Evolutionary conservation across 306 rosid genomes (phyloP).

Genomic region (Gastrolobium bilobum): DNA sequence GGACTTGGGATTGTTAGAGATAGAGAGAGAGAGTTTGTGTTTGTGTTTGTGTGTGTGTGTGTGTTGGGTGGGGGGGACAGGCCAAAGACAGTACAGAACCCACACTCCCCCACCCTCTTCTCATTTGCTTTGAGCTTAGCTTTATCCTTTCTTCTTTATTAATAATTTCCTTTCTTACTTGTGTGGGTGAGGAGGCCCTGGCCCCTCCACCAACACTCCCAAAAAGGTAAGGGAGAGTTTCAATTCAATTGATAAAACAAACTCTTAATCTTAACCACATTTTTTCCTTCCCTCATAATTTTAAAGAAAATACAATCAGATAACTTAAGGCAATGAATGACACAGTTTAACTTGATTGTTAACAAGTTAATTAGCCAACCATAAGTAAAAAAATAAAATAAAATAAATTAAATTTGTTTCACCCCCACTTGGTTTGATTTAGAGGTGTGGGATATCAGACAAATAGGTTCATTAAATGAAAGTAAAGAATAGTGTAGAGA

Average conservation of each 20-base stretch:
- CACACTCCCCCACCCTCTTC: constrained; percentile 63
- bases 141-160: constrained; percentile 53
- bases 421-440: neutral
- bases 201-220: constrained; percentile 78
- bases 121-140: constrained; percentile 58
- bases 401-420: too few relatives aligned
- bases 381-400: neutral
- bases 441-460: neutral
- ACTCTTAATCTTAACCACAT: neutral
- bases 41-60: constrained; percentile 64
- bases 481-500: neutral
- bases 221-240: constrained; percentile 27
- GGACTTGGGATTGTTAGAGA: constrained; percentile 58
- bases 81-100: constrained; percentile 81
- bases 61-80: constrained; percentile 95
- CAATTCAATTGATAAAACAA: constrained; percentile 46
- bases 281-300: neutral
- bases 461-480: neutral
- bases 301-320: constrained; percentile 7
- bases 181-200: constrained; percentile 51
- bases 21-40: constrained; percentile 44
- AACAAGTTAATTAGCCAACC: neutral
- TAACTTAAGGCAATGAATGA: constrained; percentile 24
- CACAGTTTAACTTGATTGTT: neutral
- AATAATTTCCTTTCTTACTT: constrained; percentile 60